These are phyloP conservation scores for Pichia sp. DNA, from an alignment of 1,139 yeast genomes.

Conservation along the genomic window DNA sequence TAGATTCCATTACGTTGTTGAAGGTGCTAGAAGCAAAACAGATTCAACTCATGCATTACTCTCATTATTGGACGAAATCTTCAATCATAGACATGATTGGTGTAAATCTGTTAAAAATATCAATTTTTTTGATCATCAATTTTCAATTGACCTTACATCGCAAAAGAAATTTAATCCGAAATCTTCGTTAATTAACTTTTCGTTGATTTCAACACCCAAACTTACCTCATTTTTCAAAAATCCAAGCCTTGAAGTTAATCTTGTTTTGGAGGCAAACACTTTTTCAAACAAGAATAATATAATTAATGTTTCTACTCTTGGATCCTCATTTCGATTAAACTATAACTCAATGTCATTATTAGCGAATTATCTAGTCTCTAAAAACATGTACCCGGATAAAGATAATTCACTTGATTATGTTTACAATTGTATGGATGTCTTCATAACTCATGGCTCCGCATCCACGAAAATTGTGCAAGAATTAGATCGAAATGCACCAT, in stretches of 20 bases:
- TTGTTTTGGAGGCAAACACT: neutral
- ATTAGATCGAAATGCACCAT: neutral
- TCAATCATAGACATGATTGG: slow-evolving; percentile 7
- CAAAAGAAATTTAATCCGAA: neutral
- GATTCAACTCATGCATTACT: neutral
- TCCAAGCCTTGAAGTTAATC: slow-evolving; percentile 2
- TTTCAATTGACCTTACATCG: neutral
- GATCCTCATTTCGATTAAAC: slow-evolving; percentile 1
- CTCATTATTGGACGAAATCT: slow-evolving; percentile 12
- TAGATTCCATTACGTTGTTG: slow-evolving; percentile 3
- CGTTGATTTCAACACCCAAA: neutral
- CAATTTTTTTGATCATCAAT: slow-evolving; percentile 4
- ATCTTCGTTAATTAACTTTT: neutral
- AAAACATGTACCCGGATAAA: slow-evolving; percentile 2
- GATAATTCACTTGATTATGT: neutral
- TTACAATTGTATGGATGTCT: slow-evolving; percentile 4
- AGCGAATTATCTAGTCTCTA: neutral
- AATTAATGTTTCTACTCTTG: neutral
- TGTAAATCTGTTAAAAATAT: neutral
- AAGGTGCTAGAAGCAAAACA: neutral
- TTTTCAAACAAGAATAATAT: neutral
- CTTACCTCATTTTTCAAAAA: neutral
- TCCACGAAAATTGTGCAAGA: neutral
- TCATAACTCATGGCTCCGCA: neutral
- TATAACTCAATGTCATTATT: neutral